Evolutionary conservation across 1,139 yeast species (phyloP).

Genomic region (Lizanozyma gosingica): DNA sequence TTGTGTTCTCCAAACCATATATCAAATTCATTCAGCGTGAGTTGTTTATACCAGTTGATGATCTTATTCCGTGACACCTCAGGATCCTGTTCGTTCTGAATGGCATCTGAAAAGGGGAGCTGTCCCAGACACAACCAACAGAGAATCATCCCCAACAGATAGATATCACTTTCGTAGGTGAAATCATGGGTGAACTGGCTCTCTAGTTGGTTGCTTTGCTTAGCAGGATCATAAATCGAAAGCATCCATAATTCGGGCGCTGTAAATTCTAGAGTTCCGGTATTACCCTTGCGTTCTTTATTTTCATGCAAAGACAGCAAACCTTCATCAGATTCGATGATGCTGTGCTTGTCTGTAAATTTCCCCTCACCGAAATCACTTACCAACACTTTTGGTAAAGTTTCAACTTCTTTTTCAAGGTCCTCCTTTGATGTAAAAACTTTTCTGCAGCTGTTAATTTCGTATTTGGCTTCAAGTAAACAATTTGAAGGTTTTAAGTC

Average conservation of each 20-base stretch:
- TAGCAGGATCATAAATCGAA: constrained; percentile 15
- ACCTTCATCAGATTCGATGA: constrained; percentile 2
- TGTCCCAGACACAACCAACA: constrained; percentile 64
- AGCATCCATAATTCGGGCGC: constrained; percentile 68
- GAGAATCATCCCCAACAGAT: constrained; percentile 74
- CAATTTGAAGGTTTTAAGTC: constrained; percentile 89
- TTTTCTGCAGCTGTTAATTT: constrained; percentile 3
- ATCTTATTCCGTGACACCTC: background rate
- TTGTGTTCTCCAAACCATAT: background rate
- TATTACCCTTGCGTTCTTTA: constrained; percentile 53
- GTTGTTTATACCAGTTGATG: background rate
- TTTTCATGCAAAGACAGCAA: constrained; percentile 16
- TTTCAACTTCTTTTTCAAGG: constrained; percentile 16
- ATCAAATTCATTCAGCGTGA: background rate
- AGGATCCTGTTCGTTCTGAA: background rate
- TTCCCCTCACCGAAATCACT: constrained; percentile 91
- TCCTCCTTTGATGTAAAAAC: constrained; percentile 6
- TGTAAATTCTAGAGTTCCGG: constrained; percentile 81
- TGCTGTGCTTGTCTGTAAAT: constrained; percentile 39
- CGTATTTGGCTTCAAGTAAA: constrained; percentile 39
- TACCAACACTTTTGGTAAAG: constrained; percentile 61
- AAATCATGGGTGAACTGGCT: constrained; percentile 38
- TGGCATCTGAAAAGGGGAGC: constrained; percentile 40
- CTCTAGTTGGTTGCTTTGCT: constrained; percentile 3
- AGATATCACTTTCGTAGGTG: constrained; percentile 65